Base-by-base conservation (phyloP, 2,329 filamentous ascomycete species). In the Knufia fluminis region DNA sequence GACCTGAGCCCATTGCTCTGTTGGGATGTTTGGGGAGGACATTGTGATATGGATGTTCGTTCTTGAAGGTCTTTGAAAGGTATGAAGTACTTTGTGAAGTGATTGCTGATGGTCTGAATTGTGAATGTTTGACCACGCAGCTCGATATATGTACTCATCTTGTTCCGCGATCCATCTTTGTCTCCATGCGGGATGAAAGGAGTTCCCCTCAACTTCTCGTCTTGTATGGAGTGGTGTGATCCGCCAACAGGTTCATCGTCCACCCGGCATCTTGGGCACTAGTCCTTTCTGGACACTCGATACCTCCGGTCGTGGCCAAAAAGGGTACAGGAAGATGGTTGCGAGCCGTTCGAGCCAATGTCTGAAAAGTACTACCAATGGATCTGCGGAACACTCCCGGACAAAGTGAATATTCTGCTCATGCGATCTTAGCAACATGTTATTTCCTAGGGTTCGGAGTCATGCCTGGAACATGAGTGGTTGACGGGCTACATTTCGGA, bases 1-100 rank as follows among this genome's bases (percentile, higher is more conserved):
- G 60, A 97, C 86, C 70, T 92, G 86, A 46, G 91, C 91, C 87
- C 85, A 94, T 75, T 97, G 91, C 68, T 82, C 82, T 45, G 76
- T 79, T 52, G 91, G 91, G 62, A 96, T 78, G 49, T 79, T 60
- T 20, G 24, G 42, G 32, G 24, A 26, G 32, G 44, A 8, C 44
- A 39, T 38, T 12, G 16, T 38, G 31, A 9, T 46, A 38, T 10
- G 20, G 10, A 17, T 36, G 44, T 14, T 3, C 14, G 41, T 20
- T 4, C 8, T 42, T 42, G 39, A 24, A 3, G 10, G 26, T 33
- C 3, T 12, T 14, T 9, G 2, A 19, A 17, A 46, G 31, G 19
- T 3, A 36, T 28, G 32, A n/a, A 24, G 24, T 35, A n/a, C 16
- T 4, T 19, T 20, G 4, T 41, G 9, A 22, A 8, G 10, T 36